Percentiles rank a stretch among this genome's conserved stretches.
Evolutionary conservation across 768 basidiomycete species (phyloP).

Genomic region (Fistulinella prunicolor): DNA sequence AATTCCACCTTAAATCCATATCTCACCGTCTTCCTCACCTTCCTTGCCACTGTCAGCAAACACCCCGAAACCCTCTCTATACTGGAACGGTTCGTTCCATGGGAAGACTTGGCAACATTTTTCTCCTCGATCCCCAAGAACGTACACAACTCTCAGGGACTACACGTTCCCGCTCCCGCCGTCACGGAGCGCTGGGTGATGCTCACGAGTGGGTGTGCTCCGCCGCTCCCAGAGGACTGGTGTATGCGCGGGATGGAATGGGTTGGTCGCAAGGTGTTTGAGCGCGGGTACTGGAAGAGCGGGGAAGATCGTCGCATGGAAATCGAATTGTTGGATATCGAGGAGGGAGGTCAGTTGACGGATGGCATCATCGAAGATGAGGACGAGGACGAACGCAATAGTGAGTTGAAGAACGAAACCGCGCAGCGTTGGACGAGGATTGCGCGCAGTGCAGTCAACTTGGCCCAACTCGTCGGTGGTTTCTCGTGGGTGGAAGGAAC

Average conservation of each 20-base stretch:
- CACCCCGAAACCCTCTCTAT: slow-evolving; percentile 56
- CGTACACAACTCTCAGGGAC: slow-evolving; percentile 46
- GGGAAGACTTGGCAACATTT: slow-evolving; percentile 69
- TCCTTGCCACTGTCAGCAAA: slow-evolving; percentile 74
- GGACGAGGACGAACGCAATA: slow-evolving; percentile 43
- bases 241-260: slow-evolving; percentile 95
- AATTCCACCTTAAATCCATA: slow-evolving; percentile 76
- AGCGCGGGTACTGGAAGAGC: slow-evolving; percentile 92
- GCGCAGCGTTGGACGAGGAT: slow-evolving; percentile 73
- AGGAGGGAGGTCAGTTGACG: slow-evolving; percentile 52
- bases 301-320: slow-evolving; percentile 65
- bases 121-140: slow-evolving; percentile 59
- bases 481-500: slow-evolving; percentile 63
- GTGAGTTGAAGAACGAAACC: slow-evolving; percentile 35
- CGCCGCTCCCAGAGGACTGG: slow-evolving; percentile 91
- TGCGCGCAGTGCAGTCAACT: slow-evolving; percentile 61
- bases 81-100: slow-evolving; percentile 79
- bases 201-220: slow-evolving; percentile 64
- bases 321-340: slow-evolving; percentile 72
- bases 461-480: slow-evolving; percentile 72
- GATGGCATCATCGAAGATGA: slow-evolving; percentile 87
- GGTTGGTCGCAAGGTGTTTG: slow-evolving; percentile 87
- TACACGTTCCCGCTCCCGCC: slow-evolving; percentile 30
- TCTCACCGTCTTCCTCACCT: slow-evolving; percentile 81
- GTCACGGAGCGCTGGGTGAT: slow-evolving; percentile 59